Evolutionary conservation across 768 basidiomycete species (phyloP), one percentile per base, ranked within the genome.

Genomic region (Boletus vermiculosoides): DNA sequence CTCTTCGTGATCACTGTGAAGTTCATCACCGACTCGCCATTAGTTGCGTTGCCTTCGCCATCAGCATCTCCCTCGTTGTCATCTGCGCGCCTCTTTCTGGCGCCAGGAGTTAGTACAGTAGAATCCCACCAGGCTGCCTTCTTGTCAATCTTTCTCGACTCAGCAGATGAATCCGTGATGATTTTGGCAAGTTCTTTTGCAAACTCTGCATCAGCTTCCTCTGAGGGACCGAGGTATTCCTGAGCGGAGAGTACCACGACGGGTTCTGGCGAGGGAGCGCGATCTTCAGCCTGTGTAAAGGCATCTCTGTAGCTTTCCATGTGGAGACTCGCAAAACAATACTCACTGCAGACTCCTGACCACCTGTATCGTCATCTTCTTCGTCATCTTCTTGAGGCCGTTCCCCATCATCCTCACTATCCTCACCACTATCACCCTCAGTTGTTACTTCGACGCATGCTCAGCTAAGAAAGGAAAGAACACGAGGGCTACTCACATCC

Each of bases 151-250:
- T 89, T 92, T 62, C 92, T 79, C 4, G 88, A 83, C 62, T 97
- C 93, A 0, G 82, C 74, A 18, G 92, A 90, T 16, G 84, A 87
- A 63, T 96, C 93, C 0, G 91, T 93, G 47, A 98, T 86, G 76
- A 99, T 86, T 75, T 91, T 98, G 3, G 96, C 94, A 20, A 99
- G 82, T 70, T 98, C 97, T 70, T 93, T 93, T 10, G 88, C 91
- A 66, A 99, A 99, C 34, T 95, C 96, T 2, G 86, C 90, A 46
- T 96, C 91, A 20, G 90, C 93, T 66, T 95, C 94, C 61, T 92
- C 88, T 10, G 89, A 85, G 1, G 92, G 90, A 8, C 92, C 93
- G 40, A 92, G 77, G 54, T 80, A 77, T 66, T 94, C 92, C 62
- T 88, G 84, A 30, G 79, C 73, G 30, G 86, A 84, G 34, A 87